Conservation (phyloP, 768 basidiomycete genomes). For the Rhizopogon roseolus region DNA sequence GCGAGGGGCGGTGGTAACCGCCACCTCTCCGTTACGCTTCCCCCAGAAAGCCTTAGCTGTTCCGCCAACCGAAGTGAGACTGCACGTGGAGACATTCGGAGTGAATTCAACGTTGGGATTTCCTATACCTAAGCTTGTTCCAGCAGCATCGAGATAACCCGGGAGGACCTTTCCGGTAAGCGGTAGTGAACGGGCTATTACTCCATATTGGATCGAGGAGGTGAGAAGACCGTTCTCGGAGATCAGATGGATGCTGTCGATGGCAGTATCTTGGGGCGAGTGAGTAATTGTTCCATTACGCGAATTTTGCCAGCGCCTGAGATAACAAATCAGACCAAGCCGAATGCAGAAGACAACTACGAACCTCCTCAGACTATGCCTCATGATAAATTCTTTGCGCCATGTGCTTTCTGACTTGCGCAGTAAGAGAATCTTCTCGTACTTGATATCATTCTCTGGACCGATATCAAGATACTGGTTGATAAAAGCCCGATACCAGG, state of each 20-base stretch:
- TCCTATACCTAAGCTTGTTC: slow-evolving; percentile 54
- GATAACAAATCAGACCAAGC: background rate
- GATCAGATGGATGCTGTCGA: slow-evolving; percentile 59
- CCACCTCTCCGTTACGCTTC: slow-evolving; percentile 61
- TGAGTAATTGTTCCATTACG: slow-evolving; percentile 58
- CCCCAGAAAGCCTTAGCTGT: slow-evolving; percentile 75
- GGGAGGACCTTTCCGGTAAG: slow-evolving; percentile 64
- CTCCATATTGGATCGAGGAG: slow-evolving; percentile 61
- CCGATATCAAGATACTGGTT: slow-evolving; percentile 61
- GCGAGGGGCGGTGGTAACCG: slow-evolving; percentile 50
- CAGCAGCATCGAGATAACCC: slow-evolving; percentile 65
- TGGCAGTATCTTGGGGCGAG: slow-evolving; percentile 52
- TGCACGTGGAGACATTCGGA: slow-evolving; percentile 58
- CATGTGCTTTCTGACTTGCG: slow-evolving; percentile 56
- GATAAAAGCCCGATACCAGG: slow-evolving; percentile 74
- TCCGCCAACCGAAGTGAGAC: slow-evolving; percentile 55
- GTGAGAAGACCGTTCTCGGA: slow-evolving; percentile 51
- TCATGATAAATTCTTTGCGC: slow-evolving; percentile 63
- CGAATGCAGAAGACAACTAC: slow-evolving; percentile 9
- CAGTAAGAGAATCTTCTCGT: slow-evolving; percentile 44
- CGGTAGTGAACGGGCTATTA: slow-evolving; percentile 69
- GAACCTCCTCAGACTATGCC: slow-evolving; percentile 53
- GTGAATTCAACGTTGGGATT: slow-evolving; percentile 76
- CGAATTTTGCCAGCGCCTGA: slow-evolving; percentile 69
- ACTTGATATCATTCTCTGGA: slow-evolving; percentile 55